Evolutionary conservation across 2,329 filamentous ascomycete species (phyloP).

Genomic region (Ascochyta pisi): DNA sequence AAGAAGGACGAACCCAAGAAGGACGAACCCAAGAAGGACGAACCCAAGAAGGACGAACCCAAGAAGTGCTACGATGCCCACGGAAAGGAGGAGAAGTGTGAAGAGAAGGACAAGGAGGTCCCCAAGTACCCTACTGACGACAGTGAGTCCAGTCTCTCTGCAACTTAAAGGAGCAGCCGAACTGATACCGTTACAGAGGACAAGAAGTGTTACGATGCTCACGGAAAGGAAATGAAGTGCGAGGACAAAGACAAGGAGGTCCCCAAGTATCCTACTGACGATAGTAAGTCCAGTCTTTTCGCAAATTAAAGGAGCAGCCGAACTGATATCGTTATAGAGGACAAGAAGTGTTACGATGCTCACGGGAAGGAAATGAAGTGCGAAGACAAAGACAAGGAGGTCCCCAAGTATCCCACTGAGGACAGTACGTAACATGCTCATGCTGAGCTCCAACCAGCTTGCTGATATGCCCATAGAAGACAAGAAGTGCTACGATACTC

Average conservation of each 20-base stretch:
- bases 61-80: neutral
- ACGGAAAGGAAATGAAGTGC: neutral
- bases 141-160: neutral
- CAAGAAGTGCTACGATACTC: conserved; percentile 1
- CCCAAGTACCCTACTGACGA: neutral
- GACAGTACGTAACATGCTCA: neutral
- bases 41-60: neutral
- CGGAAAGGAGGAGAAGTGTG: neutral
- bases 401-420: neutral
- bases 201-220: neutral
- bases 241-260: neutral
- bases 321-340: neutral
- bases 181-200: neutral
- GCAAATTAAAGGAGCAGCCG: too few species aligned
- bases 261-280: neutral
- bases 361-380: neutral
- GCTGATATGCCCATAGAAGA: too few species aligned
- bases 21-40: too few species aligned
- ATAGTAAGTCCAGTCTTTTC: neutral
- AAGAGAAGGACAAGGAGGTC: neutral
- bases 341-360: neutral
- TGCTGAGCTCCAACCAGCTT: too few species aligned
- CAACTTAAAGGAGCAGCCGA: too few species aligned
- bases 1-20: too few species aligned
- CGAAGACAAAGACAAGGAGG: neutral